Evolutionary conservation across 257 asterid genomes (phyloP).

Genomic region (Solanum medicagineum): DNA sequence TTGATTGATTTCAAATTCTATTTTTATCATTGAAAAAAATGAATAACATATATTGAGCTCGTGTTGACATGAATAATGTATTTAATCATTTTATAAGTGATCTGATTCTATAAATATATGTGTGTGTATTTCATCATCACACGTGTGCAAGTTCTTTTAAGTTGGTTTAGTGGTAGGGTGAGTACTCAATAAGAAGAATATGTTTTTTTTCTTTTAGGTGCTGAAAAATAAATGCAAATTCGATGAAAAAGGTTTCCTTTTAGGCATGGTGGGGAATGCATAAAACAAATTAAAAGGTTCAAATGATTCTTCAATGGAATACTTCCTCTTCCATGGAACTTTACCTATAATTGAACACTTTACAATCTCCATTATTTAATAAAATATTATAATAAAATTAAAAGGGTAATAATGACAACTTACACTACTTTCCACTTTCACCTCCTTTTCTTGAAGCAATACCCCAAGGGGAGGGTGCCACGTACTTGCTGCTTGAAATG

Average conservation of each 20-base stretch:
- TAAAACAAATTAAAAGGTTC: slow-evolving; percentile 2
- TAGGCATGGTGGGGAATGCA: slow-evolving; percentile 25
- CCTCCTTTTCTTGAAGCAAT: background rate
- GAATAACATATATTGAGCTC: too few relatives aligned
- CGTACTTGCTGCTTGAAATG: too few relatives aligned
- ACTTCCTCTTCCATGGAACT: slow-evolving; percentile 4
- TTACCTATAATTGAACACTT: background rate
- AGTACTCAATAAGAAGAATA: background rate
- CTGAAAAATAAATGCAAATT: slow-evolving; percentile 19
- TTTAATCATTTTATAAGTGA: background rate
- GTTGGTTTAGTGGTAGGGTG: slow-evolving; percentile 18
- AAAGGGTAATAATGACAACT: background rate
- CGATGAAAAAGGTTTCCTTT: background rate
- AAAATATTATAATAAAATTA: background rate
- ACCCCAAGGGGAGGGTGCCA: background rate
- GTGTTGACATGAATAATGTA: too few relatives aligned
- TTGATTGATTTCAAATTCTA: too few relatives aligned
- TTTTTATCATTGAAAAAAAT: too few relatives aligned
- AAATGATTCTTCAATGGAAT: slow-evolving; percentile 15
- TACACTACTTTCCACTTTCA: background rate
- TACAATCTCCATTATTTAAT: background rate
- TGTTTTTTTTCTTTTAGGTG: background rate
- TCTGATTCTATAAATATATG: background rate
- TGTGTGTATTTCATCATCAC: background rate
- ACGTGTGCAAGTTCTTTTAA: slow-evolving; percentile 8